Evolutionary conservation across 2,329 filamentous ascomycete genomes (phyloP), one percentile per base, ranked within the genome.

Genomic region (Apiospora koreana): DNA sequence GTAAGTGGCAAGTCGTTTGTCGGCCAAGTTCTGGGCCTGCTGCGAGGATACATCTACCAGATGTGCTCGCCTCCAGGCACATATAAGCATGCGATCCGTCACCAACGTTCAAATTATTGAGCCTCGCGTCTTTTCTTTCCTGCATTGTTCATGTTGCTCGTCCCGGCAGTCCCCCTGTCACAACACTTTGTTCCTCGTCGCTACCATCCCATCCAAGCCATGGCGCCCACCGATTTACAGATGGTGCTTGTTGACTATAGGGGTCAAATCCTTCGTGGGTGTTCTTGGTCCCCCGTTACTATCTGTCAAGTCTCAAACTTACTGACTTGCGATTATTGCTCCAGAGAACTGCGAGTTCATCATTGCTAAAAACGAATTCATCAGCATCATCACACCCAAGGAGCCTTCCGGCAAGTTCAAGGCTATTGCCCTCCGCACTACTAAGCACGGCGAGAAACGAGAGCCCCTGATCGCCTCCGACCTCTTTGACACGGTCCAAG

Each of bases 271-370:
- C 71, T 76, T 73, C 76, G 76, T 74, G 69, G 72, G 75, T 71
- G 75, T 71, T 9, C 31, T 38, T 62, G 31, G 18, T 38, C 28
- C 31, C 31, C 21, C 31, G 3, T 12, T 9, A 38, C 10, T 14
- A 38, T 18, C n/a, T 38, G 31, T 23, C 14, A 21, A 62, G 50
- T 38, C 8, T 14, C 54, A 12, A n/a, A n/a, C 54, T 21, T 8
- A 31, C 31, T 46, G 25, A 46, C 23, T 23, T 18, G 41, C 10
- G 10, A 16, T 25, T 35, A 28, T 18, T 23, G 21, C 41, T 38
- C 3, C 16, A 72, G 71, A 69, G 76, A 79, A 79, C 68, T 79
- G 78, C 73, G 75, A 77, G 65, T 79, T 79, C 69, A 69, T 79
- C 70, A 69, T 75, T 21, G 67, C 50, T 31, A 76, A 73, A 67